These are phyloP conservation scores for Umbelopsis vinacea DNA, from an alignment of 192 early-diverging fungal species.

Conservation along the genomic window DNA sequence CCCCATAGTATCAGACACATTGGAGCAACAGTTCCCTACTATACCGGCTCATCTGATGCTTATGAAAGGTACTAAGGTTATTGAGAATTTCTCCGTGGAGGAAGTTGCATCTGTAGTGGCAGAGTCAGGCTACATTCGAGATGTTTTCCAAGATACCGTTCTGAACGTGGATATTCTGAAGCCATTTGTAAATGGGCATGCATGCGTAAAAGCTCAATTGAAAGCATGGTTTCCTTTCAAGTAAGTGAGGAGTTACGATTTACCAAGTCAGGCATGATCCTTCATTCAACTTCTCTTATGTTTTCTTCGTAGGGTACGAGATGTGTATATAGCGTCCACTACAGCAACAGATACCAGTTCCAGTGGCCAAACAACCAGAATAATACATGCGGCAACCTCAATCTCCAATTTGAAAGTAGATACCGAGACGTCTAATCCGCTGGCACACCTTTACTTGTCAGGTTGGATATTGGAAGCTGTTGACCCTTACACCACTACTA, in stretches of 20 bases:
- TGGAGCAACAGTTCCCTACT: conserved; percentile 43
- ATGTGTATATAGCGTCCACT: conserved; percentile 43
- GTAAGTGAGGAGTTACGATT: conserved; percentile 28
- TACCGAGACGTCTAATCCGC: conserved; percentile 15
- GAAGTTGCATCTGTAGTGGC: conserved; percentile 53
- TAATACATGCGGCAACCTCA: conserved; percentile 37
- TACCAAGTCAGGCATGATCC: no score
- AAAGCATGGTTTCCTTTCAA: conserved; percentile 56
- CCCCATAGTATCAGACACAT: neutral
- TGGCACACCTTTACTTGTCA: conserved; percentile 46
- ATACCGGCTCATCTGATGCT: conserved; percentile 35
- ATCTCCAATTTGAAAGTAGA: conserved; percentile 24
- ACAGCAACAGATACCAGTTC: conserved; percentile 34
- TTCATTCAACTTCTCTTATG: neutral
- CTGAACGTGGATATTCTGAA: conserved; percentile 42
- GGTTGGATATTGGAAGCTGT: conserved; percentile 59
- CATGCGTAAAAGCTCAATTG: conserved; percentile 42
- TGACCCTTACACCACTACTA: conserved; percentile 55
- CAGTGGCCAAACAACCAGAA: conserved; percentile 22
- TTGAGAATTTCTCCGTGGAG: conserved; percentile 55
- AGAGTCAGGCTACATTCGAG: conserved; percentile 39
- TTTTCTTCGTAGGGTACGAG: conserved; percentile 40
- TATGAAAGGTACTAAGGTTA: conserved; percentile 54
- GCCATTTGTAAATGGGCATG: conserved; percentile 45
- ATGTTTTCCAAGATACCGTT: conserved; percentile 44